Base-by-base conservation (phyloP, 306 rosid genomes). In the Fagus crenata region DNA sequence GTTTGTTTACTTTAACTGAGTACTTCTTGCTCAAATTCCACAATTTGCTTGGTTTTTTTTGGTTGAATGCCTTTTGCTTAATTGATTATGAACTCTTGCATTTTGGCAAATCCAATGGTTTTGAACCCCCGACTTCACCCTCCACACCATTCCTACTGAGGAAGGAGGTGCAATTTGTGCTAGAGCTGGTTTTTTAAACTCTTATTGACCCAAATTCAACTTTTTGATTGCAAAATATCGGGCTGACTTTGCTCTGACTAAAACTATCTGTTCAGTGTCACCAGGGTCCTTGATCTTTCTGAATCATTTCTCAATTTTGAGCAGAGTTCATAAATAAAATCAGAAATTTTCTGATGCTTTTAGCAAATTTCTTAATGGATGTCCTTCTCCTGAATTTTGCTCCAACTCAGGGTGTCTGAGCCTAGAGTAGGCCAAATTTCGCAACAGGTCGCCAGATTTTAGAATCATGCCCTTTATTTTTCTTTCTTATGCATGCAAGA, bases 1-100 rank as follows among this genome's bases (percentile, higher is more conserved):
- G 98, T 95, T 82, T 80, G 85, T 82, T 28, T 78, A 59, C 68
- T 6, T 13, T 35, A 63, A 14, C 41, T 63, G 6, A 13, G 40
- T 35, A 13, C 42, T 63, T 5, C 40, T 67, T 6, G 71, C 15
- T 17, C 49, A 28, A 67, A 39, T 37, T 75, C 80, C 79, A 63
- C 43, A 67, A 33, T 49, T 37, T 17, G 17, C 53, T 59, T 78
- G 65, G 59, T 2, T 46, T 0, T 0, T 46, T 46, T 46, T 46
- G 8, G 14, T 14, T 46, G 51, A 46, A 46, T 46, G 1, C 51
- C 2, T 9, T 40, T 37, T 17, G 17, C 54, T 67, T 78, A 70
- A 59, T 82, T 81, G 56, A 77, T 75, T 69, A 37, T 54, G 78
- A 54, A 67, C 46, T 73, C 69, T 49, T 43, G 15, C 51, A 3